These are phyloP conservation scores for Pythium brassicae DNA, from an alignment of 352 stramenopile species.

Conservation along the genomic window DNA sequence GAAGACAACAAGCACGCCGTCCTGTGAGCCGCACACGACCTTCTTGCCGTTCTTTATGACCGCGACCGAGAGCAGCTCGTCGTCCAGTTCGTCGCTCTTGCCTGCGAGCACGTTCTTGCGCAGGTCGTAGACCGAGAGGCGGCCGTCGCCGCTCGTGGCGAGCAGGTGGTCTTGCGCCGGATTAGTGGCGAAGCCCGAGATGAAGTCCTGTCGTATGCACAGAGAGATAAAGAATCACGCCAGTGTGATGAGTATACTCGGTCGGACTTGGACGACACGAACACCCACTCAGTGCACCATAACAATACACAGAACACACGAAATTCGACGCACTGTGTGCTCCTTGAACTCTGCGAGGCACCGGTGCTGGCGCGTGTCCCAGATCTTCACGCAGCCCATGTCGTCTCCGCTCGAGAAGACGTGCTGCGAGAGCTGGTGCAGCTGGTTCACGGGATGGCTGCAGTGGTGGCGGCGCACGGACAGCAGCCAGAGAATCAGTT, in stretches of 20 bases:
- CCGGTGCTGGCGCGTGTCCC: conserved; percentile 81
- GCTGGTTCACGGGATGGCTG: conserved; percentile 64
- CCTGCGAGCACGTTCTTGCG: conserved; percentile 73
- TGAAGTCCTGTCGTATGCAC: conserved; percentile 76
- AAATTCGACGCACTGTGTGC: conserved; percentile 65
- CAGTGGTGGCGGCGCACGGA: background rate
- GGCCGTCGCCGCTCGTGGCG: conserved; percentile 88
- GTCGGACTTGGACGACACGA: no score
- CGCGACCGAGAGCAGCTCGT: conserved; percentile 66
- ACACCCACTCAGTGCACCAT: no score
- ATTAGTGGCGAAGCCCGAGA: conserved; percentile 89
- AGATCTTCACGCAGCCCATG: conserved; percentile 83
- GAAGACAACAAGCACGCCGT: conserved; percentile 94
- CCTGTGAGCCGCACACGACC: conserved; percentile 93
- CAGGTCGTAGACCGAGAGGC: conserved; percentile 90
- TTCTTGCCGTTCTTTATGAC: conserved; percentile 91
- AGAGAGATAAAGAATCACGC: no score
- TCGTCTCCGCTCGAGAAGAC: conserved; percentile 79
- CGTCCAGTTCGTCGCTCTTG: conserved; percentile 83
- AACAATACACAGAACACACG: background rate
- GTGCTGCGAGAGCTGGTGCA: conserved; percentile 67
- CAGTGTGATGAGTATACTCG: no score
- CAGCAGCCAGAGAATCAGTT: background rate
- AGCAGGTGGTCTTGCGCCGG: conserved; percentile 82
- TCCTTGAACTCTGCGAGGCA: conserved; percentile 90